Evolutionary conservation across 306 rosid species (phyloP), one percentile per base, ranked within the genome.

Genomic region (Gastrolobium villosum): DNA sequence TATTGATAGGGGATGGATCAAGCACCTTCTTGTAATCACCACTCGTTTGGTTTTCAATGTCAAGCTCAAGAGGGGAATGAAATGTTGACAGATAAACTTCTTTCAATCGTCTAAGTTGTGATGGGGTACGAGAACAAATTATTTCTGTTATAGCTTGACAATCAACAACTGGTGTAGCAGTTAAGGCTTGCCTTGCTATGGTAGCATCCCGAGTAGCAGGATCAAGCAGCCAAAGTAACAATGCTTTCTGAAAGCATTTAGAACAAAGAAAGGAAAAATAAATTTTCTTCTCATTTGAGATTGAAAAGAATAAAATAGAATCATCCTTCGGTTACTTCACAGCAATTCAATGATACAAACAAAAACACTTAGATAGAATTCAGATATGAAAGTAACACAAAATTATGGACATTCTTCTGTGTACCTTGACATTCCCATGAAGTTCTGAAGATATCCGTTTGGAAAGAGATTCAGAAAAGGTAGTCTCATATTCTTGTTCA

Each of bases 201-300:
- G 46, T 46, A 3, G 97, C 97, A 74, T 94, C 98, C 1, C 97
- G 65, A 0, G 74, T 74, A 39, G 89, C 59, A 5, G 97, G 96
- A 83, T 94, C 97, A 79, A 81, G 79, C 76, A 94, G 34, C 98
- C 98, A 94, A 52, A 90, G 92, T 10, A 79, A 50, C 15, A 94
- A 1, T 39, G 96, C 96, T 81, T 66, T 89, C 98, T 94, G 86
- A 66, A 87, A 78, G 9, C 26, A 78, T 68, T 71, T 3, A 15
- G 3, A 40, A 40, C 10, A 46, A 40, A 67, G 5, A 48, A 43
- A 37, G 13, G 32, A 30, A 60, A n/a, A 43, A 37, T 49, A 11
- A 30, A 62, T 28, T 48, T 7, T 70, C 32, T 59, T 26, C 55
- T 7, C 36, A 7, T 31, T 26, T 37, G 5, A 73, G 55, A 43